phyloP scores from a whole-genome alignment of 768 basidiomycete genomes.

The Lentinula aciculospora region DNA sequence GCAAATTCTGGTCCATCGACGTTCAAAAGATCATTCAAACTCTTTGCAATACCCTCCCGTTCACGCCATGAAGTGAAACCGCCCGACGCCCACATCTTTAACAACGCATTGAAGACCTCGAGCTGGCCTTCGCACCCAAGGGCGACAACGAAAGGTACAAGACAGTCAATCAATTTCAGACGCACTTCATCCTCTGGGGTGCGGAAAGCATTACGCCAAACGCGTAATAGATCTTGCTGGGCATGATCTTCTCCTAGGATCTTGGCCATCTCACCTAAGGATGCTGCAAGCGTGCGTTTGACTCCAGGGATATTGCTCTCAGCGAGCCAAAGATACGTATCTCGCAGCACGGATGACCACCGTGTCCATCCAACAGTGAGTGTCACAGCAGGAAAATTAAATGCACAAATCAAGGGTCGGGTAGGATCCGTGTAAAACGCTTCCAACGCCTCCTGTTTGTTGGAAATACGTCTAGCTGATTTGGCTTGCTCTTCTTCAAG shows the following conservation, averaged over 20 bases:
- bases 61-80: conserved; percentile 73
- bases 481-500: conserved; percentile 9
- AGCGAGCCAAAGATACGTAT: conserved; percentile 61
- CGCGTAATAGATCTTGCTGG: conserved; percentile 57
- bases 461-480: conserved; percentile 7
- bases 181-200: conserved; percentile 67
- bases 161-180: conserved; percentile 62
- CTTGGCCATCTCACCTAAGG: conserved; percentile 82
- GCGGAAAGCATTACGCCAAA: conserved; percentile 61
- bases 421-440: conserved; percentile 59
- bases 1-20: conserved; percentile 30
- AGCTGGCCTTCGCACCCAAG: conserved; percentile 45
- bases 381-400: conserved; percentile 89
- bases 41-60: conserved; percentile 60
- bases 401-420: conserved; percentile 75
- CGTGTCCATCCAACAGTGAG: conserved; percentile 71
- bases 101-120: conserved; percentile 38
- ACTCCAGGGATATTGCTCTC: conserved; percentile 58
- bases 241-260: conserved; percentile 74
- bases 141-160: conserved; percentile 49
- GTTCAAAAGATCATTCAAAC: conserved; percentile 44
- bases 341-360: conserved; percentile 66
- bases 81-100: conserved; percentile 51
- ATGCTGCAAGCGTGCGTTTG: conserved; percentile 77
- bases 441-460: conserved; percentile 23